Evolutionary conservation across 345 rosid genomes (phyloP).

Genomic region (Eucalyptus polybractea): DNA sequence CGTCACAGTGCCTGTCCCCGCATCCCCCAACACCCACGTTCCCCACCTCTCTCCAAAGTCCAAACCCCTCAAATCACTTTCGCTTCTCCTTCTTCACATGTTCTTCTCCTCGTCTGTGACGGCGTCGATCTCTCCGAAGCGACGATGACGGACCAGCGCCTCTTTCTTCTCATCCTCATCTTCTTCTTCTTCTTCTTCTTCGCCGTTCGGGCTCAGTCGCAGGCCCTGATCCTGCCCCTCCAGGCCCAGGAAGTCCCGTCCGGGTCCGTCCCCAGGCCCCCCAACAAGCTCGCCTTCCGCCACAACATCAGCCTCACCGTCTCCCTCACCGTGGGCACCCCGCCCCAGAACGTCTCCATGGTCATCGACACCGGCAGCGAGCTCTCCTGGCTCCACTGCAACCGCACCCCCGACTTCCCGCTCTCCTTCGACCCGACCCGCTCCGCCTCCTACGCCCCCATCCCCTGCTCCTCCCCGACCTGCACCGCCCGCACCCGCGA

Average conservation of each 20-base stretch:
- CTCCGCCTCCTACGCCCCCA: conserved; percentile 49
- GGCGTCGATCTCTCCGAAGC: not conserved
- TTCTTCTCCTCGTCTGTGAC: not conserved
- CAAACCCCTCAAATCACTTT: not conserved
- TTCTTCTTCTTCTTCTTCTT: not conserved
- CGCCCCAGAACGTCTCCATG: conserved; percentile 84
- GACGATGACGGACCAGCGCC: not conserved
- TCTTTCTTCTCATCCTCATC: not conserved
- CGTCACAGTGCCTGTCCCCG: not conserved
- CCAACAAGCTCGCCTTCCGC: conserved; percentile 68
- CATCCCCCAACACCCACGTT: not conserved
- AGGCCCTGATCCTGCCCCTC: conserved; percentile 42
- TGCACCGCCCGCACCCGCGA: conserved; percentile 60
- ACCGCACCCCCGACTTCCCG: conserved; percentile 22
- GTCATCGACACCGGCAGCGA: conserved; percentile 92
- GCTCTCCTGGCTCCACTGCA: conserved; percentile 89
- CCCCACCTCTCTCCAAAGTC: not conserved
- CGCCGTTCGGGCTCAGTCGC: not conserved
- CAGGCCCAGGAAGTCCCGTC: conserved; percentile 29
- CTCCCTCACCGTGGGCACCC: conserved; percentile 67
- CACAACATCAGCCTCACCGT: conserved; percentile 78
- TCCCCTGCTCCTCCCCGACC: conserved; percentile 59
- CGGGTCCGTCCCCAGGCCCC: conserved; percentile 25
- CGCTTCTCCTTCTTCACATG: not conserved
- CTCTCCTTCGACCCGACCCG: conserved; percentile 41